These are phyloP conservation scores for Colletotrichum magnum DNA, from an alignment of 2,329 filamentous ascomycete genomes.

Conservation along the genomic window DNA sequence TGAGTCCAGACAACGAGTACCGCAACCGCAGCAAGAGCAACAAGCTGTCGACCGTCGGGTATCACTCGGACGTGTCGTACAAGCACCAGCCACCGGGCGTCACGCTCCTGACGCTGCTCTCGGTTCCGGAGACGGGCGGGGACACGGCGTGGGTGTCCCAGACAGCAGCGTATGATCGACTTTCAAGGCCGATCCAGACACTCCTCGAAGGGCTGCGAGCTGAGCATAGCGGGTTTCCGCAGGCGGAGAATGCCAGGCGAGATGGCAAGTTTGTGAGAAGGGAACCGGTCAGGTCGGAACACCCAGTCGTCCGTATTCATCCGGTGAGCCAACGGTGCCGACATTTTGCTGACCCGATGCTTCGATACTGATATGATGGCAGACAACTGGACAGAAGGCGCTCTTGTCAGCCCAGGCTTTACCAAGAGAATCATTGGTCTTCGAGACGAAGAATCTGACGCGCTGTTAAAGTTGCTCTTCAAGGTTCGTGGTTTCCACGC, in stretches of 20 bases:
- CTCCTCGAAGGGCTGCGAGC: conserved; percentile 55
- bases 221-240: conserved; percentile 55
- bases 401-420: conserved; percentile 57
- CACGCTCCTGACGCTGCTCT: conserved; percentile 55
- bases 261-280: conserved; percentile 62
- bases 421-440: conserved; percentile 85
- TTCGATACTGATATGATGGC: neutral
- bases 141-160: conserved; percentile 56
- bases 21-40: conserved; percentile 51
- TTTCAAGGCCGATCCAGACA: conserved; percentile 53
- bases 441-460: conserved; percentile 90
- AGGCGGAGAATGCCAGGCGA: conserved; percentile 52
- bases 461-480: conserved; percentile 79
- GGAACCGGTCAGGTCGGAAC: conserved; percentile 74
- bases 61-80: conserved; percentile 59
- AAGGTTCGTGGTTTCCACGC: conserved; percentile 46
- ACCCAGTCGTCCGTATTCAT: conserved; percentile 78
- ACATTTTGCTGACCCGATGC: neutral
- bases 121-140: conserved; percentile 53
- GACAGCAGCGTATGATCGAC: conserved; percentile 53
- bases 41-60: conserved; percentile 54
- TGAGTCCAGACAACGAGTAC: conserved; percentile 61
- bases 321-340: conserved; percentile 62
- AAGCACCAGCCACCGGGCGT: conserved; percentile 59
- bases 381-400: conserved; percentile 46